Evolutionary conservation across 331 rosid genomes (phyloP).

Genomic region (Rosa hybrid): DNA sequence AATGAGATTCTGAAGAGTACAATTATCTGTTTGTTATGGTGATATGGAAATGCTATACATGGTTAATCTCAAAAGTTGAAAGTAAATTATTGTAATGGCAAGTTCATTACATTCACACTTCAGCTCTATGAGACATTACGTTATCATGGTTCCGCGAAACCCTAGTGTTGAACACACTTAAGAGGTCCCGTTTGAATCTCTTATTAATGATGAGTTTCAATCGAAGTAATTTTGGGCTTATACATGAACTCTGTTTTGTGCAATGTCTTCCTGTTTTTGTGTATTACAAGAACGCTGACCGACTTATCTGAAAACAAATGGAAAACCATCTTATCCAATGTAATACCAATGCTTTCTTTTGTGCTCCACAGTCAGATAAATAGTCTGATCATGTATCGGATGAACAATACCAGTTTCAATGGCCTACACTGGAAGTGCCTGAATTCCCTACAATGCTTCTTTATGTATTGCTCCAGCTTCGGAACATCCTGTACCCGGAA

Average conservation of each 20-base stretch:
- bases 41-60: neutral
- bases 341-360: neutral
- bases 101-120: neutral
- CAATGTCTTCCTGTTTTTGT: neutral
- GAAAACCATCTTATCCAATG: neutral
- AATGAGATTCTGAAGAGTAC: no score
- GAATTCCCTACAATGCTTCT: no score
- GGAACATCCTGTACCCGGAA: no score
- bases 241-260: neutral
- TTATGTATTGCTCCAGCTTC: no score
- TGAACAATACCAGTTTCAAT: no score
- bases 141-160: neutral
- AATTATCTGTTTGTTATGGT: neutral
- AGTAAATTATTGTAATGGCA: neutral
- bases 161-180: neutral
- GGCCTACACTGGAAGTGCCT: no score
- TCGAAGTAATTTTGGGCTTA: neutral
- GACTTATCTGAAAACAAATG: neutral
- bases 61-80: neutral
- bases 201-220: neutral
- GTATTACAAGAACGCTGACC: neutral
- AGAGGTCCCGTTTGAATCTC: neutral
- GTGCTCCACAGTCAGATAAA: no score
- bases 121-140: no score
- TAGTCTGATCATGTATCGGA: no score